These are phyloP conservation scores for Lactarius trivialis DNA, from an alignment of 768 basidiomycete species.

Conservation along the genomic window DNA sequence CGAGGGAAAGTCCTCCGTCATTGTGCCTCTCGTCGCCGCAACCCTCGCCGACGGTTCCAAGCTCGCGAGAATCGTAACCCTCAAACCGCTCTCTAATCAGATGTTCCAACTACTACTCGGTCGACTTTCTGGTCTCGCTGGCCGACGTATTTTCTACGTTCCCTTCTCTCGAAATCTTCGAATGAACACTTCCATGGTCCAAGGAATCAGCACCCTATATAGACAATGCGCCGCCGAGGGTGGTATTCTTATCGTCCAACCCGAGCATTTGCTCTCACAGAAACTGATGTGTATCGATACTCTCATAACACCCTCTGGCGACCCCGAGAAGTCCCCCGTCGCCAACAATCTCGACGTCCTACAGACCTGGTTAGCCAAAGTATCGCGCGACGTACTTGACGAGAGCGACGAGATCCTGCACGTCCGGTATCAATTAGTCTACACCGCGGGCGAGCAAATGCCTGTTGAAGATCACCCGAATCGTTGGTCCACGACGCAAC, in stretches of 20 bases:
- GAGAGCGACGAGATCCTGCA: conserved; percentile 34
- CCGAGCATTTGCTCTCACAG: conserved; percentile 48
- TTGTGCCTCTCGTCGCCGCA: conserved; percentile 39
- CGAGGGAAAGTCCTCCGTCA: conserved; percentile 48
- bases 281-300: conserved; percentile 41
- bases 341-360: background rate
- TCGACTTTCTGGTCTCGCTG: conserved; percentile 38
- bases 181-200: conserved; percentile 17
- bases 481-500: conserved; percentile 39
- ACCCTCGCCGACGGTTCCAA: conserved; percentile 37
- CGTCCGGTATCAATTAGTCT: conserved; percentile 42
- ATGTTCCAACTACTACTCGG: conserved; percentile 44
- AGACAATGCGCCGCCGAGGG: conserved; percentile 33
- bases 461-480: conserved; percentile 36
- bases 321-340: background rate
- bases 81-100: conserved; percentile 40
- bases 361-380: background rate
- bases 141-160: conserved; percentile 42
- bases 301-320: background rate
- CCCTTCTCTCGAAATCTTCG: conserved; percentile 43
- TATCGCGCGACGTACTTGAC: conserved; percentile 12
- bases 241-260: conserved; percentile 44
- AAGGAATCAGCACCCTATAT: conserved; percentile 30
- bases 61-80: conserved; percentile 43
- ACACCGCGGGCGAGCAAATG: conserved; percentile 36